Base-by-base conservation (phyloP, 1,139 yeast genomes). In the Taphrina confusa region DNA sequence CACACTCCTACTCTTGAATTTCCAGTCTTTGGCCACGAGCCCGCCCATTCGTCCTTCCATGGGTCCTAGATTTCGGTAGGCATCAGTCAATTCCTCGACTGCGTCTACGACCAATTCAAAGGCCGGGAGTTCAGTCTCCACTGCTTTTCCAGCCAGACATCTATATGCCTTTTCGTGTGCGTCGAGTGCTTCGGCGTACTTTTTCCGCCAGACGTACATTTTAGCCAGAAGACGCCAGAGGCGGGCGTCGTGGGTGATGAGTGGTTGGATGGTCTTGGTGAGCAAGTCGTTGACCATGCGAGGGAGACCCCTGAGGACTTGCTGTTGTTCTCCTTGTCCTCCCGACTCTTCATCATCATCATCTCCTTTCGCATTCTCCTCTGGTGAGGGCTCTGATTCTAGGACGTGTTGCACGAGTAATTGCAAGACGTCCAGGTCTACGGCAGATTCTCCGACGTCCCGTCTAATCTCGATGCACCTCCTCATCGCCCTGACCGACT, bases 11-110 rank as follows among this genome's bases (percentile, higher is more conserved):
- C 95, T 84, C 71, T 90, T 90, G 73, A 85, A 88, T 68, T 82
- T 85, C 97, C 97, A 91, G 70, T 90, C 96, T 67, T 84, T 82
- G 71, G 96, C 90, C 4, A 92, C 96, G 14, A 86, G 69, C 67
- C 89, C 90, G 27, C 86, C 87, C 66, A 85, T 82, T 67, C 87
- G 86, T 2, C 97, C 97, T 18, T 90, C 91, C 67, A 82, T 73
- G 61, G 87, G 95, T 11, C 97, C 97, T 40, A 87, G 78, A 4
- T 88, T 85, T 68, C 85, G 91, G 71, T 91, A 92, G 0, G 96
- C 95, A 50, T 94, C 89, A 2, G 87, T 84, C 63, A 92, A 76
- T 64, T 91, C 96, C 33, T 76, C 74, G 69, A 67, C 64, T 9
- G 65, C 62, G 36, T 84, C 94, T 2, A 89, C 91, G 0, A 95